Evolutionary conservation across 306 rosid genomes (phyloP), one percentile per base, ranked within the genome.

Genomic region (Cucumis cinereus): DNA sequence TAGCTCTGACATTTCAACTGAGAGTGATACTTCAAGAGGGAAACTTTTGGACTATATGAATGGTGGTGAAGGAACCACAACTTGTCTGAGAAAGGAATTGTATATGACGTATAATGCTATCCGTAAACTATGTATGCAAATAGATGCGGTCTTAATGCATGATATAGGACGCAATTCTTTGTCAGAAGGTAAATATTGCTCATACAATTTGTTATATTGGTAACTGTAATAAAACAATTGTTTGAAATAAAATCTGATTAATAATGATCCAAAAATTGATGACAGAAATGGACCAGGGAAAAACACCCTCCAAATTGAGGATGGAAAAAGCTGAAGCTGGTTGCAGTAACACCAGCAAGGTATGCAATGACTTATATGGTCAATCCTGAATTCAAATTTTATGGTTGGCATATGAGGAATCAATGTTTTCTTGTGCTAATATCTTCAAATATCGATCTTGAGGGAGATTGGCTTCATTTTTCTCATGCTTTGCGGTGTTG

Each of bases 41-140:
- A 77, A 62, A 69, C 68, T 73, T 69, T 63, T 58, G 49, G 75
- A 78, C 81, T 60, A 55, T 70, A 82, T 78, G 67, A 33, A 58
- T 58, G 43, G 70, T n/a, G 72, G 79, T 19, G 76, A 79, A 55
- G 79, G 74, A 64, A 69, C 82, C 69, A 60, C 55, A 47, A 80
- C 66, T 49, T 83, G 73, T 78, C 82, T 93, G 67, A 82, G 85
- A 81, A 82, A 79, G 78, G 97, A 91, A 84, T 78, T 93, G 61
- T 82, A 63, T 70, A 78, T 66, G 73, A 69, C 85, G 35, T 81
- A 77, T 81, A 76, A 79, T 76, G 72, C 82, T 75, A 88, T 93
- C 79, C 74, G 72, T 62, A 64, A 79, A 73, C 87, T 88, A 50
- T 81, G 73, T 83, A 77, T 69, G 59, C 78, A 77, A 77, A 67